phyloP scores from a whole-genome alignment of 179 eudicot genomes.

The Heliamphora ciliata region DNA sequence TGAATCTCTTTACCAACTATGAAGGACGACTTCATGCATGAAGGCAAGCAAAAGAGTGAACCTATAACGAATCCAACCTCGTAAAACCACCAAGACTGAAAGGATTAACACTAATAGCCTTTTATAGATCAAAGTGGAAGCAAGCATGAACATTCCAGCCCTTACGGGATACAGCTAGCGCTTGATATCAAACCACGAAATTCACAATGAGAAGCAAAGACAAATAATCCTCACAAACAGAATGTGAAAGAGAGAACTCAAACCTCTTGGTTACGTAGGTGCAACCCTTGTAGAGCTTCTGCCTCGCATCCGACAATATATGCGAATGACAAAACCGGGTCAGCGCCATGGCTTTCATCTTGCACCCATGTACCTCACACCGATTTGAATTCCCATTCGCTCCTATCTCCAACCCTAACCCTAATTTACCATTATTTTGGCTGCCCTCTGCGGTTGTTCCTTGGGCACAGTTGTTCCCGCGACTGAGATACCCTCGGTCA shows the following conservation, averaged over 20 bases:
- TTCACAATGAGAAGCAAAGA: not conserved
- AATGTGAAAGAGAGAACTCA: not conserved
- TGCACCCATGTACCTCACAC: constrained; percentile 43
- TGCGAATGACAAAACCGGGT: constrained; percentile 45
- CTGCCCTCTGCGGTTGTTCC: not conserved
- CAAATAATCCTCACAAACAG: not conserved
- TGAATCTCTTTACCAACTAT: not conserved
- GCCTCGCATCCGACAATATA: constrained; percentile 47
- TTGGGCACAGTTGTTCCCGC: no score
- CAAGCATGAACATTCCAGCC: not conserved
- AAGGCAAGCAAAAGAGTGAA: not conserved
- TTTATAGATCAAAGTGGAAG: not conserved
- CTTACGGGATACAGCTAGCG: not conserved
- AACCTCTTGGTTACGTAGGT: constrained; percentile 39
- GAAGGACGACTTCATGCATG: not conserved
- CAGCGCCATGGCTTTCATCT: constrained; percentile 51
- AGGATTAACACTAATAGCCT: not conserved
- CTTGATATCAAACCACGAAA: not conserved
- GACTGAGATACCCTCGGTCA: not conserved
- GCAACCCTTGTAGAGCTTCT: constrained; percentile 51
- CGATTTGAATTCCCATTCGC: constrained; percentile 11
- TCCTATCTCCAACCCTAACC: constrained; percentile 26
- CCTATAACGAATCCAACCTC: no score
- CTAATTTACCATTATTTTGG: constrained; percentile 3
- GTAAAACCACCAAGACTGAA: no score